Conservation (phyloP, 306 rosid species). For the Hippophae rhamnoides region DNA sequence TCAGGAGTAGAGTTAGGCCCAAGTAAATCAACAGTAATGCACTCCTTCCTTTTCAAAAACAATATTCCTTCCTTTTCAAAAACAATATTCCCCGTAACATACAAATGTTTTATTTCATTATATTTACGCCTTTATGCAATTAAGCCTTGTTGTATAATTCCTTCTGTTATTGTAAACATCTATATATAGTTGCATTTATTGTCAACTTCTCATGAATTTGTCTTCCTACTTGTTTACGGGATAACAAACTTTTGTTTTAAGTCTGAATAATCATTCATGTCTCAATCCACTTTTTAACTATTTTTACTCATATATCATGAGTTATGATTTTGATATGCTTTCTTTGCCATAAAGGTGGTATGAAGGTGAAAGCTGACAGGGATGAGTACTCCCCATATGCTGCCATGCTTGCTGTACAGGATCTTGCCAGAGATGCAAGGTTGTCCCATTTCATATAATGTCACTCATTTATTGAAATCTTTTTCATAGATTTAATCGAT, state of each 20-base stretch:
- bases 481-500: background rate
- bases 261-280: too few relatives aligned
- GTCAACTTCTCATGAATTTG: background rate
- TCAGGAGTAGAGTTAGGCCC: too few relatives aligned
- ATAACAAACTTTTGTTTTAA: too few relatives aligned
- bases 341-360: constrained; percentile 43
- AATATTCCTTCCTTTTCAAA: background rate
- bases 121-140: too few relatives aligned
- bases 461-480: background rate
- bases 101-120: too few relatives aligned
- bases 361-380: constrained; percentile 87
- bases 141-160: too few relatives aligned
- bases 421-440: constrained; percentile 85
- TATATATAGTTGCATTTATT: background rate
- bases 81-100: too few relatives aligned
- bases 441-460: background rate
- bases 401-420: constrained; percentile 91
- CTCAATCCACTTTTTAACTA: too few relatives aligned
- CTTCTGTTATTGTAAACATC: too few relatives aligned
- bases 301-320: background rate
- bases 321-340: background rate
- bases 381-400: constrained; percentile 83
- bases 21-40: too few relatives aligned
- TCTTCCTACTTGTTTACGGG: background rate
- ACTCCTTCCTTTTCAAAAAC: background rate